Evolutionary conservation across 169 alveolate species (phyloP).

Genomic region (Eimeria falciformis): DNA sequence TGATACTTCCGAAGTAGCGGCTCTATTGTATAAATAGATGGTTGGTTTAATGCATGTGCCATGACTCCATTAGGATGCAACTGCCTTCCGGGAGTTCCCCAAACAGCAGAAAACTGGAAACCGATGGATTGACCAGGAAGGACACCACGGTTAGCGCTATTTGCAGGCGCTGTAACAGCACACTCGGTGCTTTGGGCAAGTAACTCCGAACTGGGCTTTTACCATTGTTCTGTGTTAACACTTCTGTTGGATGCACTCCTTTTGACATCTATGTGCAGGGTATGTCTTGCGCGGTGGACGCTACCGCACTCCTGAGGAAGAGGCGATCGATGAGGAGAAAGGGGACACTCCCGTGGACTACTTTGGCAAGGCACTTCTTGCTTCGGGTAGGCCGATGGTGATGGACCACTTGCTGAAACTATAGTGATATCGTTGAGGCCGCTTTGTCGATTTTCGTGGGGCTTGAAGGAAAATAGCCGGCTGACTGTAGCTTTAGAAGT

Average conservation of each 20-base stretch:
- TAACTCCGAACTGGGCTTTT: not conserved
- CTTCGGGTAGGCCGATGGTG: constrained; percentile 49
- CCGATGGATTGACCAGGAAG: constrained; percentile 88
- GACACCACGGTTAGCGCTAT: constrained; percentile 82
- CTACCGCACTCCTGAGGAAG: constrained; percentile 77
- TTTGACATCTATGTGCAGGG: constrained; percentile 61
- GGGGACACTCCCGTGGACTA: constrained; percentile 86
- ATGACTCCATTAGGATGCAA: constrained; percentile 85
- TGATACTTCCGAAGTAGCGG: not conserved
- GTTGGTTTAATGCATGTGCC: not conserved
- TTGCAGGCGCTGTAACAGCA: not conserved
- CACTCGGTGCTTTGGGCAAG: no score
- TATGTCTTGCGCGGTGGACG: constrained; percentile 81
- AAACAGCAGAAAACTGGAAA: constrained; percentile 83
- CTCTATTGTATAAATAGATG: not conserved
- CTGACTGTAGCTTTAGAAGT: not conserved
- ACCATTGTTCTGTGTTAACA: not conserved
- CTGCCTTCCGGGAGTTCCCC: constrained; percentile 90
- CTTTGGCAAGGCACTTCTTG: constrained; percentile 82
- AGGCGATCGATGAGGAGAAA: constrained; percentile 47
- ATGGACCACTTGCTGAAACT: no score
- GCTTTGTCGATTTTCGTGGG: no score
- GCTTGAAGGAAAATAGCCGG: not conserved
- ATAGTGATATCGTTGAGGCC: no score
- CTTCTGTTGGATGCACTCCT: not conserved